Percentiles rank a stretch among this genome's conserved stretches.
Evolutionary conservation across 345 rosid species (phyloP).

Genomic region (Trapa incisa): DNA sequence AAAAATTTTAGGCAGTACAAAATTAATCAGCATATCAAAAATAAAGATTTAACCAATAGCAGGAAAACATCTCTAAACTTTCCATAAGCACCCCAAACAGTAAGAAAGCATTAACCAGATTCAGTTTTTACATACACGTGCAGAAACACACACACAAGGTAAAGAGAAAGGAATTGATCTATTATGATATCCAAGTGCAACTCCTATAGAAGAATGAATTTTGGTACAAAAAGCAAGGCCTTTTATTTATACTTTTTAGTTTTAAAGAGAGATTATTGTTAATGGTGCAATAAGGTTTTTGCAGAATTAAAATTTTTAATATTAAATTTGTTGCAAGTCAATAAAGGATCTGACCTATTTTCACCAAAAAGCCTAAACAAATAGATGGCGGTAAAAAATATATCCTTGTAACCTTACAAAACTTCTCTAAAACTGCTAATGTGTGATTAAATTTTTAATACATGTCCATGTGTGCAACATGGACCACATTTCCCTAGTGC

Average conservation of each 20-base stretch:
- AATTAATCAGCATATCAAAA: background rate
- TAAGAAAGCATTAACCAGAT: background rate
- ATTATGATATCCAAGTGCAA: background rate
- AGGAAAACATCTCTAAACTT: background rate
- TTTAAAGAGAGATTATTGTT: background rate
- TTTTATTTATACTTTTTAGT: background rate
- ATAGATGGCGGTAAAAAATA: too few species aligned
- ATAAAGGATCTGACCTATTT: too few species aligned
- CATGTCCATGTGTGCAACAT: too few species aligned
- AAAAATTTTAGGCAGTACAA: background rate
- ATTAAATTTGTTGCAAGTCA: too few species aligned
- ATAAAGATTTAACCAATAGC: background rate
- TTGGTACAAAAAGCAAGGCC: background rate
- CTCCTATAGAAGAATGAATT: background rate
- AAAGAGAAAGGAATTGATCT: background rate
- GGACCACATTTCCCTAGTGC: too few species aligned
- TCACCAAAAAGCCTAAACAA: too few species aligned
- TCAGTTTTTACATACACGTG: background rate
- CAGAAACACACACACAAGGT: background rate
- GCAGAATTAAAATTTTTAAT: background rate
- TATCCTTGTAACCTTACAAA: too few species aligned
- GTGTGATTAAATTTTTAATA: too few species aligned
- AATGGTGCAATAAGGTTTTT: background rate
- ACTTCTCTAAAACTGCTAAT: too few species aligned
- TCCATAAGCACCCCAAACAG: background rate